These are phyloP conservation scores for Tricholoma saponaceum DNA, from an alignment of 768 basidiomycete genomes.

Conservation along the genomic window DNA sequence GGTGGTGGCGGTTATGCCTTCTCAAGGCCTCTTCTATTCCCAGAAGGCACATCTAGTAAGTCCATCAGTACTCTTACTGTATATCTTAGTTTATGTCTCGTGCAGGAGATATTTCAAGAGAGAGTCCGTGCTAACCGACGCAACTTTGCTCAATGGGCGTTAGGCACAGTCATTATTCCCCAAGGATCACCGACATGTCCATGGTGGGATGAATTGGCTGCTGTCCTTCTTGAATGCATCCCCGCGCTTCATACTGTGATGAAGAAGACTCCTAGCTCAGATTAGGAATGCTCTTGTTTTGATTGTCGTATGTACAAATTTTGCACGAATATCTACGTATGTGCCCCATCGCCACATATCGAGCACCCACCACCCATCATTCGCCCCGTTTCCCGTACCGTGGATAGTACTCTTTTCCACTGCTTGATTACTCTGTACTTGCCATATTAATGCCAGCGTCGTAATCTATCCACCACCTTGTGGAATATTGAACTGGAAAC, in stretches of 20 bases:
- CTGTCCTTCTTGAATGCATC: slow-evolving; percentile 9
- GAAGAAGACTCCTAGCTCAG: neutral
- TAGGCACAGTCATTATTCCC: slow-evolving; percentile 5
- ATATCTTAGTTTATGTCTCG: neutral
- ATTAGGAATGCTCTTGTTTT: neutral
- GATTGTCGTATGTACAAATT: neutral
- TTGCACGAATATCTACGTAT: neutral
- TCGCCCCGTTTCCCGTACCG: neutral
- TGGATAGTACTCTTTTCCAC: neutral
- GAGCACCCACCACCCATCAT: neutral
- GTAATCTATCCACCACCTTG: no score
- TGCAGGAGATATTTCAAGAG: slow-evolving; percentile 8
- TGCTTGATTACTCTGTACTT: neutral
- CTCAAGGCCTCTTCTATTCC: neutral
- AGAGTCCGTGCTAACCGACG: slow-evolving; percentile 1
- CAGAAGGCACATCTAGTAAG: slow-evolving; percentile 10
- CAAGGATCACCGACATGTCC: neutral
- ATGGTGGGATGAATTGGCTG: slow-evolving; percentile 1
- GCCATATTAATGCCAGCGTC: no score
- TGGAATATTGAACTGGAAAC: no score
- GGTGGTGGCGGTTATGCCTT: slow-evolving; percentile 7
- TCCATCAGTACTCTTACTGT: neutral
- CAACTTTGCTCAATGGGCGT: slow-evolving; percentile 9
- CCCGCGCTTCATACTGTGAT: slow-evolving; percentile 9
- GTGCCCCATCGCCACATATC: neutral